Conservation (phyloP, 805 yeast species). For the Lipomyces sp. region DNA sequence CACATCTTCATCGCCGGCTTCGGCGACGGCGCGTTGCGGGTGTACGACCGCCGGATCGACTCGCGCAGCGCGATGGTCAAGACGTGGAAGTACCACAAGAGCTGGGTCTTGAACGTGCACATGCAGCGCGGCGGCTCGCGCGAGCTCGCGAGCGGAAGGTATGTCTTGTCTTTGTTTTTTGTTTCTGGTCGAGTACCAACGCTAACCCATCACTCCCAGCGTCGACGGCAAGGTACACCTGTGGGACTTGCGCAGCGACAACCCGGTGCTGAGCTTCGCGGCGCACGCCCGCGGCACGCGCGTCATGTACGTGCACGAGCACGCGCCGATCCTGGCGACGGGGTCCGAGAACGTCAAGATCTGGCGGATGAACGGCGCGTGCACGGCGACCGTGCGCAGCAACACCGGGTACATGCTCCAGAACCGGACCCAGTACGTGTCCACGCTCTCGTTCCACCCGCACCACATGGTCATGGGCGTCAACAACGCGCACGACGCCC, state of each 20-base stretch:
- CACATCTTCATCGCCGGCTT: slow-evolving; percentile 87
- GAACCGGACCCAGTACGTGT: slow-evolving; percentile 49
- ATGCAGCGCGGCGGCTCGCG: slow-evolving; percentile 97
- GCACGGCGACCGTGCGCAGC: slow-evolving; percentile 58
- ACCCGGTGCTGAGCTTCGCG: slow-evolving; percentile 64
- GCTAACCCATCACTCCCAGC: background rate
- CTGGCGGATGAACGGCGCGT: slow-evolving; percentile 83
- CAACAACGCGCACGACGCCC: slow-evolving; percentile 72
- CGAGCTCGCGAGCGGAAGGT: slow-evolving; percentile 73
- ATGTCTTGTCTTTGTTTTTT: slow-evolving; percentile 33
- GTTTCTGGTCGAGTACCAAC: background rate
- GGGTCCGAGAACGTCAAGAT: slow-evolving; percentile 76
- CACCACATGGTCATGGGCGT: slow-evolving; percentile 92
- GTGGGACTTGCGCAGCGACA: slow-evolving; percentile 80
- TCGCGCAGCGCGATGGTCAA: slow-evolving; percentile 81
- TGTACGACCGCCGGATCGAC: slow-evolving; percentile 84
- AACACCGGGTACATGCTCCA: slow-evolving; percentile 39
- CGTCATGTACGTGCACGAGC: slow-evolving; percentile 83
- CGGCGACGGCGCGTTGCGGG: slow-evolving; percentile 83
- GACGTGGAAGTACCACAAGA: slow-evolving; percentile 61
- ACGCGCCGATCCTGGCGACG: slow-evolving; percentile 90
- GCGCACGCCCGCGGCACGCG: slow-evolving; percentile 57
- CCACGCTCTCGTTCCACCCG: slow-evolving; percentile 78
- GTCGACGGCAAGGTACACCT: slow-evolving; percentile 77
- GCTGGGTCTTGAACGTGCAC: slow-evolving; percentile 71